phyloP scores from a whole-genome alignment of 495 filamentous ascomycete genomes.

The Cercophora newfieldiana region DNA sequence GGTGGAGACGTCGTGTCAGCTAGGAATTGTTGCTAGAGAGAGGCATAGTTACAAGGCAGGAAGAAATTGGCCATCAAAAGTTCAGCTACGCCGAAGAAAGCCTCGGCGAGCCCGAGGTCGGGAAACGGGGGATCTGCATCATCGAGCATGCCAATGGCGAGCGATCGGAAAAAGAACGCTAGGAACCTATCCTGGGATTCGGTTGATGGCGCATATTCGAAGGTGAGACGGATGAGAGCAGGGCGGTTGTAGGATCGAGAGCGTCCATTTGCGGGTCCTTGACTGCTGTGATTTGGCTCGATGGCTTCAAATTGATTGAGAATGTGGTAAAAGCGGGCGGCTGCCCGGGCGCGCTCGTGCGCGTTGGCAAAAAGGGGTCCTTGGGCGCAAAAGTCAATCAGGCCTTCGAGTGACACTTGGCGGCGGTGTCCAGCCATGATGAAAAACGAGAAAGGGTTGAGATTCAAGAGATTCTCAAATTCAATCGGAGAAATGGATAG shows the following conservation, averaged over 20 bases:
- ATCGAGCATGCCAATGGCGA: slow-evolving; percentile 19
- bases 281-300: background rate
- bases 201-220: slow-evolving; percentile 27
- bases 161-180: slow-evolving; percentile 22
- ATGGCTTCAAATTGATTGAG: background rate
- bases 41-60: slow-evolving; percentile 21
- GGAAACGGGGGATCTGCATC: background rate
- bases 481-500: background rate
- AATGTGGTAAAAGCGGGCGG: background rate
- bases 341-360: background rate
- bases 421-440: slow-evolving; percentile 6
- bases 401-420: slow-evolving; percentile 9
- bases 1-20: background rate
- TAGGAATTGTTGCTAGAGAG: background rate
- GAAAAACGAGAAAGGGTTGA: background rate
- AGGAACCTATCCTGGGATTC: slow-evolving; percentile 26
- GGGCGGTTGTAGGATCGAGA: slow-evolving; percentile 20
- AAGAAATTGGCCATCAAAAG: slow-evolving; percentile 20
- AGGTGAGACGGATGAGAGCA: slow-evolving; percentile 28
- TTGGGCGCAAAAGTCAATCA: slow-evolving; percentile 15
- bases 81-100: slow-evolving; percentile 26
- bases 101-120: slow-evolving; percentile 23
- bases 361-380: background rate
- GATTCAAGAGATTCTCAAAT: background rate
- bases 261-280: background rate